Conservation (phyloP, 345 rosid genomes). For the Eucalyptus microcorys region DNA sequence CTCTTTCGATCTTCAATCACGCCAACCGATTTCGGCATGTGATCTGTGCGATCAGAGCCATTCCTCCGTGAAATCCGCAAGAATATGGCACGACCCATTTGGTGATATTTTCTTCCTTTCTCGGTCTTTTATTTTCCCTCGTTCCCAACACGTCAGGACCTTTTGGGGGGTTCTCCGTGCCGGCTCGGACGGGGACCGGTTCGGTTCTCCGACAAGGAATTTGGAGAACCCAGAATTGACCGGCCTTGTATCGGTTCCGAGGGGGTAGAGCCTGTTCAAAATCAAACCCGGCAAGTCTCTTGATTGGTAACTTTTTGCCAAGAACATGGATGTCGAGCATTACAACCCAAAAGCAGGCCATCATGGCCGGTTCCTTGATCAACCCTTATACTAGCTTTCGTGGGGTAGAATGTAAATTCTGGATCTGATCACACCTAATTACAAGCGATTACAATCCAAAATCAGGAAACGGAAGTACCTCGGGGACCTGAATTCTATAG, state of each 20-base stretch:
- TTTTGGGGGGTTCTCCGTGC: not conserved
- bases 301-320: fast-evolving
- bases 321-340: not conserved
- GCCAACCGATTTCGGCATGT: not conserved
- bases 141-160: not conserved
- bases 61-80: not conserved
- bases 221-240: not conserved
- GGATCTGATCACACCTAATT: not conserved
- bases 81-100: not conserved
- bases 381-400: fast-evolving
- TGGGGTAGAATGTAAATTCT: fast-evolving
- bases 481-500: not conserved
- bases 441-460: not conserved
- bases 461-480: not conserved
- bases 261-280: not conserved
- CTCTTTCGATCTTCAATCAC: not conserved
- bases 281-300: not conserved
- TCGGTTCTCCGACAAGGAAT: not conserved
- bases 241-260: not conserved
- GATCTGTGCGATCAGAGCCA: not conserved
- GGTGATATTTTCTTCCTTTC: not conserved
- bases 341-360: not conserved
- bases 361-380: fast-evolving
- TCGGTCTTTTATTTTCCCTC: not conserved
- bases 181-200: not conserved